These are phyloP conservation scores for Stromatinia cepivora DNA, from an alignment of 2,329 filamentous ascomycete species.

Conservation along the genomic window DNA sequence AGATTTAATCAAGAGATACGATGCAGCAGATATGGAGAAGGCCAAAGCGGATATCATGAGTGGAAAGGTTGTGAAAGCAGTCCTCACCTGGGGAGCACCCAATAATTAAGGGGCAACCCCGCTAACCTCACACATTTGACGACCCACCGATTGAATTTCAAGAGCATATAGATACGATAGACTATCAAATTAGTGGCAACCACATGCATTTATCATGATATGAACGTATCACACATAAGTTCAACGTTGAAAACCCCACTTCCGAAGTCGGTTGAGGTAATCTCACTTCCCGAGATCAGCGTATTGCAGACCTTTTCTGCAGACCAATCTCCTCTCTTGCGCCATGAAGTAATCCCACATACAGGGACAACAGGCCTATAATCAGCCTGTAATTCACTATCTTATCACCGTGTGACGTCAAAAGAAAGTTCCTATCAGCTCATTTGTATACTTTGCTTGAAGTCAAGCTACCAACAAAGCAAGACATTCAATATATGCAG, in stretches of 20 bases:
- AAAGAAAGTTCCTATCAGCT: background rate
- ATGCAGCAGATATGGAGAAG: slow-evolving; percentile 28
- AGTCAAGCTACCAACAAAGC: no score
- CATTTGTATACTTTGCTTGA: background rate
- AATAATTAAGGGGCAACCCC: slow-evolving; percentile 19
- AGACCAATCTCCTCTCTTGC: slow-evolving; percentile 1
- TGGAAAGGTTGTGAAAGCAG: slow-evolving; percentile 31
- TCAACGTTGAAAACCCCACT: background rate
- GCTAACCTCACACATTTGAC: background rate
- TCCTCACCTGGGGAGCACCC: slow-evolving; percentile 1
- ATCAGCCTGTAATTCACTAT: background rate
- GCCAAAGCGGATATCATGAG: slow-evolving; percentile 29
- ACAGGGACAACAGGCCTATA: slow-evolving; percentile 6
- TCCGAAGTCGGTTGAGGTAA: background rate
- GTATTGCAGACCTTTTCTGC: background rate
- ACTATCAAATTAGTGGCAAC: background rate
- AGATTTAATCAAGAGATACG: slow-evolving; percentile 29
- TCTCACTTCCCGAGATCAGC: background rate
- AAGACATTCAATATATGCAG: background rate
- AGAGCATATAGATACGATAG: background rate
- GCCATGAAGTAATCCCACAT: slow-evolving; percentile 3
- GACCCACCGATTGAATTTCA: background rate
- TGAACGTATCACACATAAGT: background rate
- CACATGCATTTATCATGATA: background rate
- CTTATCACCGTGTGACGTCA: slow-evolving; percentile 9